A percentile compares a stretch with the other conserved stretches of the same genome.
phyloP scores from a whole-genome alignment of 2,329 filamentous ascomycete genomes.

The Colletotrichum australisinense region DNA sequence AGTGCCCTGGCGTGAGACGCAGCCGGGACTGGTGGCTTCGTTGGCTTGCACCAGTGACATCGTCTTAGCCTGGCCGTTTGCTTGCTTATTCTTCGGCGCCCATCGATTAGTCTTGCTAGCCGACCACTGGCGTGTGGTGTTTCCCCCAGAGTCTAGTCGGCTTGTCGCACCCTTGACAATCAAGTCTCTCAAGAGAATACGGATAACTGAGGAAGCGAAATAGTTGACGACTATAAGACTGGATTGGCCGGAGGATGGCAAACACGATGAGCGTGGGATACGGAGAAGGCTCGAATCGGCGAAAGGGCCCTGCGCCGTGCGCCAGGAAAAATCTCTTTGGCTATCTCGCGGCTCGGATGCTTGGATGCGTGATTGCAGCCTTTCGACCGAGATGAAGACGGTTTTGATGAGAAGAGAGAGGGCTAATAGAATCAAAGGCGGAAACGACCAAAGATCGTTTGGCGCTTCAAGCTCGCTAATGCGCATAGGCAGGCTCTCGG shows the following conservation, averaged over 20 bases:
- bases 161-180: not conserved
- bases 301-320: not conserved
- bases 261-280: not conserved
- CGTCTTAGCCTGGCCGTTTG: constrained; percentile 11
- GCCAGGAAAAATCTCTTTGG: not conserved
- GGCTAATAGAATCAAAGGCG: not conserved
- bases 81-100: constrained; percentile 27
- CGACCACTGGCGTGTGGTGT: not conserved
- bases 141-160: not conserved
- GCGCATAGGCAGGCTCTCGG: not conserved
- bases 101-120: constrained; percentile 20
- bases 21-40: constrained; percentile 12
- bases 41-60: constrained; percentile 23
- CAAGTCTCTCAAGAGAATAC: not conserved
- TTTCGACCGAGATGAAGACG: not conserved
- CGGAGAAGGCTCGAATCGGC: not conserved
- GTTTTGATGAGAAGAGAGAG: not conserved
- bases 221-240: not conserved
- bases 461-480: not conserved
- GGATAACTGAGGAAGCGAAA: not conserved
- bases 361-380: not conserved
- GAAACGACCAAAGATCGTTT: not conserved
- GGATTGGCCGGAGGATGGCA: not conserved
- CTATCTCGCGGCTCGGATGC: not conserved
- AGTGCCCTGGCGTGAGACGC: constrained; percentile 10